These are phyloP conservation scores for Microsporum canis DNA, from an alignment of 2,329 filamentous ascomycete genomes.

Conservation along the genomic window DNA sequence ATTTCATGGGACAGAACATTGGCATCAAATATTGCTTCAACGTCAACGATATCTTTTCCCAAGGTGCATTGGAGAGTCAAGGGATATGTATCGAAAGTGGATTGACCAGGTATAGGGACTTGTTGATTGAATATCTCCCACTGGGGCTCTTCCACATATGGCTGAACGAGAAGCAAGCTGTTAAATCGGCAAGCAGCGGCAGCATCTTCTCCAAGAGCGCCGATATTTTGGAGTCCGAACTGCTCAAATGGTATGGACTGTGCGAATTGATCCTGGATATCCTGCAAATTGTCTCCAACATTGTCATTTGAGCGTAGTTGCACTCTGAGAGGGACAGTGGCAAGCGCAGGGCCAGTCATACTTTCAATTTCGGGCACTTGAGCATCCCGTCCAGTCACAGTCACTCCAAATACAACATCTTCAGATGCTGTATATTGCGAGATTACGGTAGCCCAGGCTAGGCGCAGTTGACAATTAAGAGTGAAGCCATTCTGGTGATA, in stretches of 20 bases:
- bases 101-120: background rate
- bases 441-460: conserved; percentile 28
- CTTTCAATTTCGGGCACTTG: conserved; percentile 27
- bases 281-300: conserved; percentile 27
- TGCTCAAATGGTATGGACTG: conserved; percentile 47
- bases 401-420: conserved; percentile 31
- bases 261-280: conserved; percentile 43
- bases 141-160: background rate
- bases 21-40: background rate
- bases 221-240: conserved; percentile 39
- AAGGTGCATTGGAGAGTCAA: background rate
- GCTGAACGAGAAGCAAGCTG: conserved; percentile 28
- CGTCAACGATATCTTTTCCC: background rate
- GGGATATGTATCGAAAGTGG: background rate
- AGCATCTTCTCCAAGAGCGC: conserved; percentile 38
- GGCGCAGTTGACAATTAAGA: background rate
- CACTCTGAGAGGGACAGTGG: conserved; percentile 29
- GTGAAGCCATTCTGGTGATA: conserved; percentile 4
- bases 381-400: conserved; percentile 30
- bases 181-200: conserved; percentile 32
- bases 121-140: background rate
- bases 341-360: conserved; percentile 31
- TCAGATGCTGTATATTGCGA: conserved; percentile 25
- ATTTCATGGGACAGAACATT: background rate
- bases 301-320: conserved; percentile 15